phyloP scores from a whole-genome alignment of 2,329 filamentous ascomycete species.

The Diaporthe eres region DNA sequence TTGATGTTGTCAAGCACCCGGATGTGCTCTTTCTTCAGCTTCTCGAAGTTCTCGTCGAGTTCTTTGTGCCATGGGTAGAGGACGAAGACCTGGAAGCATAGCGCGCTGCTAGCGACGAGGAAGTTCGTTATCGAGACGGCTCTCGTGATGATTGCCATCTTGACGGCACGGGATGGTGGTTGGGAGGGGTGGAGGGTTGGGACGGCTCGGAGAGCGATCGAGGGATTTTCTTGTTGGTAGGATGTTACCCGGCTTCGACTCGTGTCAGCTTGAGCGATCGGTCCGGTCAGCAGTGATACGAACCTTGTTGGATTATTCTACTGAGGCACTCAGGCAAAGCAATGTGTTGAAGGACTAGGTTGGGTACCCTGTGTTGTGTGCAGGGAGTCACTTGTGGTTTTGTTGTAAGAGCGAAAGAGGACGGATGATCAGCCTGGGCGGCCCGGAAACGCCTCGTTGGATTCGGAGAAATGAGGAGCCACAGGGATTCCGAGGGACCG shows the following conservation, averaged over 20 bases:
- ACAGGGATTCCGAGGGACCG: constrained; percentile 8
- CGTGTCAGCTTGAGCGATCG: constrained; percentile 17
- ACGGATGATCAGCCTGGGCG: not conserved
- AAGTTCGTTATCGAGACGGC: constrained; percentile 75
- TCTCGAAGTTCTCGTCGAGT: constrained; percentile 72
- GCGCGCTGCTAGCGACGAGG: constrained; percentile 73
- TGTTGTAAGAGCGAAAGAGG: constrained; percentile 14
- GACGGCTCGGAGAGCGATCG: not conserved
- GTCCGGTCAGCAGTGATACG: not conserved
- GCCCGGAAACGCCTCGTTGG: constrained; percentile 19
- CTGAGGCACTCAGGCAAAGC: not conserved
- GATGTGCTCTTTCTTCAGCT: constrained; percentile 70
- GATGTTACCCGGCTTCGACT: not conserved
- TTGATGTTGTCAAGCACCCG: constrained; percentile 52
- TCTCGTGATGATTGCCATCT: constrained; percentile 53
- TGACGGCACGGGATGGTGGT: not conserved
- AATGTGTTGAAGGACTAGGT: not conserved
- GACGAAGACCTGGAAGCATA: constrained; percentile 78
- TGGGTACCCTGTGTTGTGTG: constrained; percentile 18
- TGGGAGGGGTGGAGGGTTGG: not conserved
- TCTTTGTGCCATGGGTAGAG: constrained; percentile 80
- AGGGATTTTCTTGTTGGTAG: not conserved
- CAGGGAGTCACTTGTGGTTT: constrained; percentile 33
- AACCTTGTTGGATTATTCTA: not conserved
- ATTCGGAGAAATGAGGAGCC: constrained; percentile 32